phyloP scores from a whole-genome alignment of 345 rosid species.

The Camelina sativa region DNA sequence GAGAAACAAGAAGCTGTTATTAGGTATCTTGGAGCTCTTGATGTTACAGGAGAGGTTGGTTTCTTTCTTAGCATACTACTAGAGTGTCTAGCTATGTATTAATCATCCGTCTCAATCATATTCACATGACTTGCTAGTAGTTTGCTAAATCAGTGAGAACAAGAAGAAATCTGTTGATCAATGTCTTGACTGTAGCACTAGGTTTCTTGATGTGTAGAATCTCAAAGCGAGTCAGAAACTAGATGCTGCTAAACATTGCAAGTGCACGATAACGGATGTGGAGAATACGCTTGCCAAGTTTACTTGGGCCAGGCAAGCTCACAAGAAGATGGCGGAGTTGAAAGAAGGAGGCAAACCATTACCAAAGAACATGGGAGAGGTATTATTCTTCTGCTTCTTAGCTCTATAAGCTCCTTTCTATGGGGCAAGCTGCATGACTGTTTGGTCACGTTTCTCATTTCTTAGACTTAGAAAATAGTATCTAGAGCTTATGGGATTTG shows the following conservation, averaged over 20 bases:
- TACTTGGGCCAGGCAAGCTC: conserved; percentile 87
- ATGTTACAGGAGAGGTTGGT: conserved; percentile 87
- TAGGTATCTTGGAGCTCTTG: conserved; percentile 70
- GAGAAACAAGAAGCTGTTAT: conserved; percentile 83
- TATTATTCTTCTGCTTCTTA: conserved; percentile 38
- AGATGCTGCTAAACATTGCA: conserved; percentile 80
- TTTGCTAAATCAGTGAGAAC: neutral
- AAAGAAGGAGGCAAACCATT: conserved; percentile 83
- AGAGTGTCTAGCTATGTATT: conserved; percentile 8
- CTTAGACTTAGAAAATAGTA: neutral
- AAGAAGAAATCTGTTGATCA: conserved; percentile 4
- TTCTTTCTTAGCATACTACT: conserved; percentile 9
- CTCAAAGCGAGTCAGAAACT: conserved; percentile 77
- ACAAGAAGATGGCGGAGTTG: conserved; percentile 66
- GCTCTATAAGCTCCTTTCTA: neutral
- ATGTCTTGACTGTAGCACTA: conserved; percentile 50
- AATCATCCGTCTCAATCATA: neutral
- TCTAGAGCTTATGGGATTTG: conserved; percentile 16
- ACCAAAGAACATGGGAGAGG: conserved; percentile 90
- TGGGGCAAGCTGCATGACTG: neutral
- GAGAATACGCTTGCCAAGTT: conserved; percentile 81
- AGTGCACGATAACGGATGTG: conserved; percentile 79
- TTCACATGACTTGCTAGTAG: neutral
- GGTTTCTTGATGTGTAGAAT: conserved; percentile 74
- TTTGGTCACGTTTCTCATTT: conserved; percentile 15